Evolutionary conservation across 345 rosid species (phyloP).

Genomic region (Camelina laxa): DNA sequence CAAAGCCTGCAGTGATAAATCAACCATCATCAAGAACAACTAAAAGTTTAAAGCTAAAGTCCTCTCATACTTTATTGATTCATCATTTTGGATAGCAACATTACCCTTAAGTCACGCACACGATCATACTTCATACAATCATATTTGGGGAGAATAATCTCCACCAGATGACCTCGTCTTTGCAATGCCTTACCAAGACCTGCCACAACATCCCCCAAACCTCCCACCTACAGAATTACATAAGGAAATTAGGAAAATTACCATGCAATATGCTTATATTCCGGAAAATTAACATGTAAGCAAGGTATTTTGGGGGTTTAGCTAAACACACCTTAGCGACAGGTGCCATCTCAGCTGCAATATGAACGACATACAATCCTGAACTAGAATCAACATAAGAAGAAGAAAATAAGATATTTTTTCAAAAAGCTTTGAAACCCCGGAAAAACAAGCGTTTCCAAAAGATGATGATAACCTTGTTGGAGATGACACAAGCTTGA

Average conservation of each 20-base stretch:
- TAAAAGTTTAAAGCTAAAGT: not conserved
- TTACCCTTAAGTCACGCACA: constrained; percentile 72
- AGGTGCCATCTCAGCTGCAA: constrained; percentile 99
- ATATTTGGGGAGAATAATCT: constrained; percentile 91
- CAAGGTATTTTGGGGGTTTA: constrained; percentile 29
- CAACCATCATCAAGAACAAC: constrained; percentile 27
- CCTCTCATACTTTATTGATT: constrained; percentile 14
- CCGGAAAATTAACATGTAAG: not conserved
- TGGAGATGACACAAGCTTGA: constrained; percentile 62
- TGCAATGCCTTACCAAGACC: constrained; percentile 96
- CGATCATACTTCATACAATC: constrained; percentile 93
- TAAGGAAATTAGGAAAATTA: not conserved
- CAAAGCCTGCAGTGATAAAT: constrained; percentile 62
- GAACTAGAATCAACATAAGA: constrained; percentile 65
- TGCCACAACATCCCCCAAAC: constrained; percentile 94
- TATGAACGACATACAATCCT: constrained; percentile 83
- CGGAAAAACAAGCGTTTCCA: not conserved
- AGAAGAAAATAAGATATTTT: constrained; percentile 43
- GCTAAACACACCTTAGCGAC: constrained; percentile 84
- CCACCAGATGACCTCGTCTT: constrained; percentile 92
- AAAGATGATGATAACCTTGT: constrained; percentile 56
- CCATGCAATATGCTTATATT: not conserved
- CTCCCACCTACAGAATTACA: constrained; percentile 76
- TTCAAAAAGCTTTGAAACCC: not conserved
- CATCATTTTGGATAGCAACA: constrained; percentile 23